Percentiles rank a stretch among this genome's conserved stretches.
Conservation (phyloP, 139 green algal species). For the Microglena sp. region DNA sequence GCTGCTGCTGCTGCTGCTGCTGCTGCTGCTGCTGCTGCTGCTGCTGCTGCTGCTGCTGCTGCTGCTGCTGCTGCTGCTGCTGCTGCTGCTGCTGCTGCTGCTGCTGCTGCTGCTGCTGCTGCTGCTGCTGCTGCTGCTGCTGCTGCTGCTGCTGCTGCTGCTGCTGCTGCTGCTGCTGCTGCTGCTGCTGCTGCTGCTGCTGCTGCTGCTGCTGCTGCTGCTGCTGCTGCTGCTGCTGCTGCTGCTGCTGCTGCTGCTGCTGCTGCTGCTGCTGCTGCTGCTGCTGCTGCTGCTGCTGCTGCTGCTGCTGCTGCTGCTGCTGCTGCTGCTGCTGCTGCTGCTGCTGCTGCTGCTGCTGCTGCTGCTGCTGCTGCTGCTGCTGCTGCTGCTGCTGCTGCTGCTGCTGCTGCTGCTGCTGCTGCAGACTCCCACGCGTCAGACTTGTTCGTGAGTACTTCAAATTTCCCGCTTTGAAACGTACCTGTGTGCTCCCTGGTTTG, state of each 20-base stretch:
- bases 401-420: not conserved
- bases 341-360: not conserved
- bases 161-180: not conserved
- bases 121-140: not conserved
- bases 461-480: not conserved
- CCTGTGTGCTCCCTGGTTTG: no score
- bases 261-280: not conserved
- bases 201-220: not conserved
- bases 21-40: no score
- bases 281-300: not conserved
- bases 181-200: not conserved
- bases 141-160: slow-evolving; percentile 1
- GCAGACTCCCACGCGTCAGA: no score
- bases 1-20: no score
- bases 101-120: not conserved
- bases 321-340: not conserved
- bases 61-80: not conserved
- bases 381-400: not conserved
- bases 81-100: not conserved
- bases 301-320: not conserved
- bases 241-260: not conserved
- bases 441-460: no score
- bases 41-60: no score
- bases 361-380: not conserved
- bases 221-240: not conserved